Evolutionary conservation across 495 filamentous ascomycete genomes (phyloP).

Genomic region (Opeltia flavorubescens): DNA sequence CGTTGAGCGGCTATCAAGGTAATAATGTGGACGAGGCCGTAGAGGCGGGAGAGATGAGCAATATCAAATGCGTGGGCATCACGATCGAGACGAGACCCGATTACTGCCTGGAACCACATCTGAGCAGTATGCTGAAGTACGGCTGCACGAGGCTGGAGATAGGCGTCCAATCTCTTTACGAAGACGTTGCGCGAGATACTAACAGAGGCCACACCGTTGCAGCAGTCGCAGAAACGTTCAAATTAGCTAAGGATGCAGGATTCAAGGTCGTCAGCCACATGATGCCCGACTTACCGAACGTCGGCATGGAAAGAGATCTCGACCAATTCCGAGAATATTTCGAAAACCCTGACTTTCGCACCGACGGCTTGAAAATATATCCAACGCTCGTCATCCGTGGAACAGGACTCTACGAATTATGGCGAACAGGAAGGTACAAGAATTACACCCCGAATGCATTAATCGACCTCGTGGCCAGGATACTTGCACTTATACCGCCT

Average conservation of each 20-base stretch:
- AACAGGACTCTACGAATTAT: conserved; percentile 92
- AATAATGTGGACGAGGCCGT: conserved; percentile 92
- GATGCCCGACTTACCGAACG: conserved; percentile 98
- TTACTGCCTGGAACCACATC: conserved; percentile 85
- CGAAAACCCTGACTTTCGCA: conserved; percentile 88
- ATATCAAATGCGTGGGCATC: conserved; percentile 93
- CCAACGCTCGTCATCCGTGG: conserved; percentile 95
- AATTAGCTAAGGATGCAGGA: conserved; percentile 86
- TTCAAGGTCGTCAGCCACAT: conserved; percentile 99
- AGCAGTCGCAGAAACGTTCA: conserved; percentile 88
- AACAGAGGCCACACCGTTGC: conserved; percentile 95
- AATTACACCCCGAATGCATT: conserved; percentile 97
- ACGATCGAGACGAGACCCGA: conserved; percentile 96
- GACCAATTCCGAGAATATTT: conserved; percentile 98
- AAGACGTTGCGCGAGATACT: conserved; percentile 95
- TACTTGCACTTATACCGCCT: conserved; percentile 83
- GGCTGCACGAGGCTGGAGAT: conserved; percentile 91
- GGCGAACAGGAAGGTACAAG: conserved; percentile 92
- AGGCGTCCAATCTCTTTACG: conserved; percentile 91
- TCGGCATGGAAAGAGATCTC: conserved; percentile 93
- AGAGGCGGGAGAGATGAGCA: conserved; percentile 78
- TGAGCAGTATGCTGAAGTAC: conserved; percentile 89
- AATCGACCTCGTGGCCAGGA: conserved; percentile 88
- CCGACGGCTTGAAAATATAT: conserved; percentile 97
- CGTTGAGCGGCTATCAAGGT: conserved; percentile 82